Evolutionary conservation across 331 rosid genomes (phyloP).

Genomic region (Saraca asoca): DNA sequence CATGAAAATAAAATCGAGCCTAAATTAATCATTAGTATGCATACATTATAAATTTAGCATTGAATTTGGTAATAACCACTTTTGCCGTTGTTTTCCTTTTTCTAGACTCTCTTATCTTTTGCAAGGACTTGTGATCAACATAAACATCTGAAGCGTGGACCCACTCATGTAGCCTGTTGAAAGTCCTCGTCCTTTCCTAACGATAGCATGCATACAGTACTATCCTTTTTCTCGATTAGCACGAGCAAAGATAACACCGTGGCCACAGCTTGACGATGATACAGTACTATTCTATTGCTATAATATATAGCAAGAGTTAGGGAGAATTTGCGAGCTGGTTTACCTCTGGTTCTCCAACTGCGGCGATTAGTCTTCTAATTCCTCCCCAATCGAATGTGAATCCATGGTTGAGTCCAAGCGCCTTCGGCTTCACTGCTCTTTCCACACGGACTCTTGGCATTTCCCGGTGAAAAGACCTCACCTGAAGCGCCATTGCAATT

Average conservation of each 20-base stretch:
- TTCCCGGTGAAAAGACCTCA: conserved; percentile 35
- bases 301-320: neutral
- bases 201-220: too few relatives aligned
- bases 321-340: too few relatives aligned
- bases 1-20: too few relatives aligned
- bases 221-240: neutral
- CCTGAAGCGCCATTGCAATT: conserved; percentile 16
- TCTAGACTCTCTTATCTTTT: neutral
- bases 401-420: neutral
- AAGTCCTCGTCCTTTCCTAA: neutral
- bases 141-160: conserved; percentile 24
- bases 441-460: conserved; percentile 18
- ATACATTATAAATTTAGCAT: too few relatives aligned
- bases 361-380: conserved; percentile 12
- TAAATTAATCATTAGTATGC: too few relatives aligned
- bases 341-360: conserved; percentile 53
- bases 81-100: neutral
- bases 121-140: neutral
- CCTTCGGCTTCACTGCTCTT: conserved; percentile 39
- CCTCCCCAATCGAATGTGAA: conserved; percentile 14
- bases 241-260: neutral
- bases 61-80: too few relatives aligned
- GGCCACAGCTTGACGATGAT: conserved; percentile 34
- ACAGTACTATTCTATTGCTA: neutral
- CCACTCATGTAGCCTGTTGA: neutral